Evolutionary conservation across 352 stramenopile species (phyloP), one percentile per base, ranked within the genome.

Genomic region (Globisporangium canariense): DNA sequence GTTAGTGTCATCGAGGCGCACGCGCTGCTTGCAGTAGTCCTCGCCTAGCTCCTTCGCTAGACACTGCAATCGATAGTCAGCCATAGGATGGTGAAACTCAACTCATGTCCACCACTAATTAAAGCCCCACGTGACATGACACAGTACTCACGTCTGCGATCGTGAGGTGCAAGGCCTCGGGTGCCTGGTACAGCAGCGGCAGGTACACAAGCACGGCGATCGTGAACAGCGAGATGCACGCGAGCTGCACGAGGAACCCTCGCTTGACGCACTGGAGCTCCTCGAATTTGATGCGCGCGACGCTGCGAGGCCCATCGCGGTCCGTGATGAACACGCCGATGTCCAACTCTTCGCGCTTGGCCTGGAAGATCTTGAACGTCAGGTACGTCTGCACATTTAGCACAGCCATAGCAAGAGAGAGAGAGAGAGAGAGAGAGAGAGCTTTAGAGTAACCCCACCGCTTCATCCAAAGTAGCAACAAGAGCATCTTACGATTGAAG

Each of bases 321-420:
- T 81, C 72, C 7, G 78, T 87, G 58, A 87, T 78, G 58, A 87
- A 87, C 46, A 87, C 74, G 43, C 78, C 78, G 3, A 67, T 70
- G 40, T 87, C 78, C 55, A 87, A 75, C 65, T 87, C 78, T 22
- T 79, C 71, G 38, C 76, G 74, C 68, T 81, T 84, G 16, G 74
- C 67, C 57, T 83, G 60, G 64, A 81, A 83, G 50, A 90, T 80
- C 28, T 63, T 72, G 60, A 81, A 86, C 54, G 78, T 90, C 53
- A 90, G 60, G 59, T 78, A 86, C 40, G 75, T 86, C 81, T 90
- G 63, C 22, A 43, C 5, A 36, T 36, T 51, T 22, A 67, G 7
- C 45, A 69, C n/a, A 41, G 10, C n/a, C 0, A 20, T 28, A 28
- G 25, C 25, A 28, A 28, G 25, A 28, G 25, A 28, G 25, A 28